Percentiles rank a stretch among this genome's conserved stretches.
Evolutionary conservation across 108 stramenopile genomes (phyloP).

Genomic region (Asterionellopsis glacialis): DNA sequence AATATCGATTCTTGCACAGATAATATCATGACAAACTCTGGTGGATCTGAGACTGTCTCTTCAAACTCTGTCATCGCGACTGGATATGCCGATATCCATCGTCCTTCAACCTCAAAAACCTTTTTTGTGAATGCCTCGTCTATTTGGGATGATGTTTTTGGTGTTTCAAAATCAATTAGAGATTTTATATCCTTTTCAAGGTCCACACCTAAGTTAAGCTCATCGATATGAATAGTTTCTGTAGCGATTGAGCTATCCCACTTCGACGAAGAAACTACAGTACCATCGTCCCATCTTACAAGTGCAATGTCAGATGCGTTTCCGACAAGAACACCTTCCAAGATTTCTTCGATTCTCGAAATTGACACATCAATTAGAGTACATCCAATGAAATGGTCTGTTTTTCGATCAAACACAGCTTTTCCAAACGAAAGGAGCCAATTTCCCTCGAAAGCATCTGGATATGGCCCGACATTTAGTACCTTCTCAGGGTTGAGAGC

Average conservation of each 20-base stretch:
- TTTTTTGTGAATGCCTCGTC: background rate
- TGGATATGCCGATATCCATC: constrained; percentile 14
- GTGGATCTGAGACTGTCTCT: constrained; percentile 25
- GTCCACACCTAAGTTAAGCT: background rate
- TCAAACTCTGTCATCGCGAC: constrained; percentile 30
- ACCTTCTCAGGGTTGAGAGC: constrained; percentile 26
- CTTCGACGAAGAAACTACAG: constrained; percentile 13
- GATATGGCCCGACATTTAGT: constrained; percentile 30
- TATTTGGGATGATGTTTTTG: background rate
- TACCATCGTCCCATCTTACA: constrained; percentile 29
- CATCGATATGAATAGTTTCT: background rate
- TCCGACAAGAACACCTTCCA: constrained; percentile 20
- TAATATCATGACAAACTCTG: constrained; percentile 29
- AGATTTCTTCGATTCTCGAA: constrained; percentile 12
- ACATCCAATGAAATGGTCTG: constrained; percentile 39
- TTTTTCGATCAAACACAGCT: constrained; percentile 39
- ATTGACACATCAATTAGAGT: constrained; percentile 33
- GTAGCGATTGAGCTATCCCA: background rate
- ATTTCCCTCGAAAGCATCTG: constrained; percentile 9
- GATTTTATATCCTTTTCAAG: background rate
- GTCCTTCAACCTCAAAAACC: constrained; percentile 8
- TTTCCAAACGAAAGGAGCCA: constrained; percentile 37
- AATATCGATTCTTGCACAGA: constrained; percentile 15
- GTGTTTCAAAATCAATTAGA: background rate
- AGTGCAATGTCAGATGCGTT: constrained; percentile 15